phyloP scores from a whole-genome alignment of 1,139 yeast species.

The Yamadazyma atmosphaerica region DNA sequence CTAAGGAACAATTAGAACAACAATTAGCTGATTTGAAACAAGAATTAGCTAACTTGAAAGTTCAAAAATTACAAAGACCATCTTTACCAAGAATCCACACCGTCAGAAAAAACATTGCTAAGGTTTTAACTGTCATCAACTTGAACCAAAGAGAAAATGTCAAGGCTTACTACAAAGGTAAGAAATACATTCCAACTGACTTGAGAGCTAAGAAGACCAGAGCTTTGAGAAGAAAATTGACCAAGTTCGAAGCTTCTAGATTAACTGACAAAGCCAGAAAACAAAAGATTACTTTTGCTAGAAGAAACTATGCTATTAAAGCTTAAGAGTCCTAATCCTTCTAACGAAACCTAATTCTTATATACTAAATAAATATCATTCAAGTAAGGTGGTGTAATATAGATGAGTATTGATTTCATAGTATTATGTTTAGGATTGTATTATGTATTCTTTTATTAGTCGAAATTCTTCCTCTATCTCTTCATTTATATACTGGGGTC shows the following conservation, averaged over 20 bases:
- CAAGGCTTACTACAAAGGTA: slow-evolving; percentile 93
- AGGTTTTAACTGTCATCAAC: slow-evolving; percentile 96
- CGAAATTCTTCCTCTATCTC: too few species aligned
- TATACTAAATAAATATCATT: slow-evolving; percentile 2
- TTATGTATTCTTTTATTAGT: too few species aligned
- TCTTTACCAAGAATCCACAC: slow-evolving; percentile 93
- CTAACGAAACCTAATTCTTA: slow-evolving; percentile 2
- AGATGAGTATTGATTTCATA: too few species aligned
- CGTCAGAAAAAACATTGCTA: slow-evolving; percentile 98
- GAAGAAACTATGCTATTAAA: slow-evolving; percentile 97
- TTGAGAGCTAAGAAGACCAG: slow-evolving; percentile 99
- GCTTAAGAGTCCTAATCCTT: slow-evolving; percentile 57
- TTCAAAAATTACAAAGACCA: slow-evolving; percentile 90
- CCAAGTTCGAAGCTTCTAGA: slow-evolving; percentile 80
- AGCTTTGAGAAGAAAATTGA: slow-evolving; percentile 97
- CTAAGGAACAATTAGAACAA: slow-evolving; percentile 93
- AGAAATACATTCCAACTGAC: slow-evolving; percentile 98
- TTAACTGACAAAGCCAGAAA: slow-evolving; percentile 89
- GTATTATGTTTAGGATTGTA: too few species aligned
- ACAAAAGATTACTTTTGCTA: slow-evolving; percentile 95
- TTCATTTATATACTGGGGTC: too few species aligned
- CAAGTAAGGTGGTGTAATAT: too few species aligned
- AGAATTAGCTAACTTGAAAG: slow-evolving; percentile 95
- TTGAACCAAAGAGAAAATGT: slow-evolving; percentile 94
- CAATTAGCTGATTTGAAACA: slow-evolving; percentile 96